Conservation (phyloP, 805 yeast species). For the Metschnikowia colocasiae region DNA sequence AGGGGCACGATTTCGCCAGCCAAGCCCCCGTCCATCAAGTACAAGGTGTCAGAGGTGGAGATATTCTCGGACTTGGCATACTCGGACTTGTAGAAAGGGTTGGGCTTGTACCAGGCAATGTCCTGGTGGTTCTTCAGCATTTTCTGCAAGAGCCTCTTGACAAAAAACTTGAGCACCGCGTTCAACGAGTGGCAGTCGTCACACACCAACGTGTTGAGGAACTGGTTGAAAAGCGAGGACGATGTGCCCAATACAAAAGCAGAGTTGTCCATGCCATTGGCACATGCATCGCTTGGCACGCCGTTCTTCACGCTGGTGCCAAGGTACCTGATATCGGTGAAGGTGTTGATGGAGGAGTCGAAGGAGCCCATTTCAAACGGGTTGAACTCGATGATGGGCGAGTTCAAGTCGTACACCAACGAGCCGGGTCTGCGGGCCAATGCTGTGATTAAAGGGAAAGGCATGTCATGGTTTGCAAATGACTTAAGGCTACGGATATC, state of each 20-base stretch:
- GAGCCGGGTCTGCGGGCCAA: constrained; percentile 36
- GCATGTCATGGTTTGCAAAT: constrained; percentile 37
- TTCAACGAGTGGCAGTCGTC: constrained; percentile 27
- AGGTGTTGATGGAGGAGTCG: constrained; percentile 37
- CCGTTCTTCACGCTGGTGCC: constrained; percentile 37
- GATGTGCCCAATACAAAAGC: constrained; percentile 40
- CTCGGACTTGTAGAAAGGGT: constrained; percentile 33
- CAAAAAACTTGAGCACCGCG: constrained; percentile 23
- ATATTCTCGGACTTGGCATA: constrained; percentile 27
- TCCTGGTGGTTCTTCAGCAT: constrained; percentile 28
- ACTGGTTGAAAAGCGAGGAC: constrained; percentile 37
- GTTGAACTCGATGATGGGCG: constrained; percentile 39
- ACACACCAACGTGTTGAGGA: constrained; percentile 33
- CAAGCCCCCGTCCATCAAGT: constrained; percentile 39
- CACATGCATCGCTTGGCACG: constrained; percentile 26
- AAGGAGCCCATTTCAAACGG: constrained; percentile 43
- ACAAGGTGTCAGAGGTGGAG: constrained; percentile 28
- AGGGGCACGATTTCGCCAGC: constrained; percentile 37
- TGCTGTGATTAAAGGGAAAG: constrained; percentile 38
- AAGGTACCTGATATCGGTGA: constrained; percentile 35
- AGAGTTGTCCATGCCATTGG: constrained; percentile 37
- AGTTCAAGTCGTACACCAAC: constrained; percentile 28
- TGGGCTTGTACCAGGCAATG: constrained; percentile 34
- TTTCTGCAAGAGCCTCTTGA: constrained; percentile 22
- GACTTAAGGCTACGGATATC: constrained; percentile 26